A percentile compares a stretch with the other conserved stretches of the same genome.
Evolutionary conservation across 139 green algal genomes (phyloP).

Genomic region (Closterium sp.): DNA sequence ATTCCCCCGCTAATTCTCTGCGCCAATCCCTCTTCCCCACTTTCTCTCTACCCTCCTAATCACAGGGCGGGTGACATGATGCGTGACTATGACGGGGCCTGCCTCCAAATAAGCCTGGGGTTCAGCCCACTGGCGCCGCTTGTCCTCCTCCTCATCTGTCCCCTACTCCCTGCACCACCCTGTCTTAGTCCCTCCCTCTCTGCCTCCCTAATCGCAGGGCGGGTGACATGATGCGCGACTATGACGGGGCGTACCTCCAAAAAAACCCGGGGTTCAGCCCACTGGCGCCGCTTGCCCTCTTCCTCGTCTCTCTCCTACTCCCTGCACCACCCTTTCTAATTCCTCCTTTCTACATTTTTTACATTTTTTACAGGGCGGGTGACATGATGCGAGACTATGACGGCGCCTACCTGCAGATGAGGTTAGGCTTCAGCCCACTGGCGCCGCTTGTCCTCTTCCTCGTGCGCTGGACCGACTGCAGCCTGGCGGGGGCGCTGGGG

Average conservation of each 20-base stretch:
- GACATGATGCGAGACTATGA: slow-evolving; percentile 28
- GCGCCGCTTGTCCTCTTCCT: slow-evolving; percentile 45
- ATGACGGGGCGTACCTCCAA: background rate
- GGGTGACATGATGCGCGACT: background rate
- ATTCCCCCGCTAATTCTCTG: background rate
- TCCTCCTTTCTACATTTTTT: background rate
- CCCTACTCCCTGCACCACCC: background rate
- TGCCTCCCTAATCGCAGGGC: background rate
- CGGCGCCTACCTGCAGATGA: slow-evolving; percentile 46
- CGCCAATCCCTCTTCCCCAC: background rate
- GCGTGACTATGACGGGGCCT: background rate
- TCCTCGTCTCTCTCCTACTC: too few relatives aligned
- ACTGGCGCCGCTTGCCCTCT: slow-evolving; percentile 29
- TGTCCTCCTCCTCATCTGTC: slow-evolving; percentile 39
- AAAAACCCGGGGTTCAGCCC: slow-evolving; percentile 24
- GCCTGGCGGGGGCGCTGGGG: slow-evolving; percentile 32
- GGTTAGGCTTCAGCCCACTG: slow-evolving; percentile 30
- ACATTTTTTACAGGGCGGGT: background rate
- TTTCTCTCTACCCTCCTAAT: background rate
- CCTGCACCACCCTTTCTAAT: background rate
- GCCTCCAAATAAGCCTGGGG: background rate
- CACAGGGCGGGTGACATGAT: background rate
- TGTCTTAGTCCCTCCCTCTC: background rate
- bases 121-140: slow-evolving; percentile 38
- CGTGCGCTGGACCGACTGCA: slow-evolving; percentile 39